Conservation (phyloP, 106 monocot genomes). For the Amphibolis antarctica region DNA sequence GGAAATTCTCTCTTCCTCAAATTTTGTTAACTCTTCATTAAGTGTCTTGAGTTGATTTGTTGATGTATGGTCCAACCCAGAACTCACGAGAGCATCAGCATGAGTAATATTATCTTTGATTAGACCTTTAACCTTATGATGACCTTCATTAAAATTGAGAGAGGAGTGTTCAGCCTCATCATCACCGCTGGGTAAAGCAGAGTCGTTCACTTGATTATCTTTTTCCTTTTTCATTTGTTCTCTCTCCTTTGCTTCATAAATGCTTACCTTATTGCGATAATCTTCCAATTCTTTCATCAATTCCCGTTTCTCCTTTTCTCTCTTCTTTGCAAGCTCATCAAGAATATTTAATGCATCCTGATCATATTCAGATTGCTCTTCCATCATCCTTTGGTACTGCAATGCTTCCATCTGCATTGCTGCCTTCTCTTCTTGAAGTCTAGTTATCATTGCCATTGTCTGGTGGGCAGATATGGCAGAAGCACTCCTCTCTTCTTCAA, state of each 20-base stretch:
- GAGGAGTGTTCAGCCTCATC: conserved; percentile 44
- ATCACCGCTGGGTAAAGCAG: conserved; percentile 34
- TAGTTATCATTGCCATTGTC: conserved; percentile 92
- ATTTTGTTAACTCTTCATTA: conserved; percentile 41
- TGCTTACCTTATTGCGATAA: background rate
- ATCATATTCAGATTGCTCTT: conserved; percentile 78
- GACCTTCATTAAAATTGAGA: conserved; percentile 27
- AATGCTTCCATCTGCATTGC: conserved; percentile 89
- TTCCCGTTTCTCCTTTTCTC: conserved; percentile 6
- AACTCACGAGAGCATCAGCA: conserved; percentile 15
- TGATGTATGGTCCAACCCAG: conserved; percentile 12
- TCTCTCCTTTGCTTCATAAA: background rate
- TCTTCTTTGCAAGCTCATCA: conserved; percentile 35
- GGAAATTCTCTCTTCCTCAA: conserved; percentile 67
- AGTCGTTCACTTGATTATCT: conserved; percentile 21
- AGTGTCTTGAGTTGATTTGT: conserved; percentile 28
- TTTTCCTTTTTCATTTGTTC: conserved; percentile 9
- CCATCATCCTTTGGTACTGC: conserved; percentile 90
- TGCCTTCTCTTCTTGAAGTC: conserved; percentile 89
- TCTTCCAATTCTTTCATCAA: conserved; percentile 4
- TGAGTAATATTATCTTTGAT: conserved; percentile 20
- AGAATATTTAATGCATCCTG: conserved; percentile 60
- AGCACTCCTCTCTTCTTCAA: conserved; percentile 90
- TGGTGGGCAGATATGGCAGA: conserved; percentile 64
- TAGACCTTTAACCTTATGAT: conserved; percentile 16